Base-by-base conservation (phyloP, 2,329 filamentous ascomycete genomes). In the Aspergillus spinulosporus region DNA sequence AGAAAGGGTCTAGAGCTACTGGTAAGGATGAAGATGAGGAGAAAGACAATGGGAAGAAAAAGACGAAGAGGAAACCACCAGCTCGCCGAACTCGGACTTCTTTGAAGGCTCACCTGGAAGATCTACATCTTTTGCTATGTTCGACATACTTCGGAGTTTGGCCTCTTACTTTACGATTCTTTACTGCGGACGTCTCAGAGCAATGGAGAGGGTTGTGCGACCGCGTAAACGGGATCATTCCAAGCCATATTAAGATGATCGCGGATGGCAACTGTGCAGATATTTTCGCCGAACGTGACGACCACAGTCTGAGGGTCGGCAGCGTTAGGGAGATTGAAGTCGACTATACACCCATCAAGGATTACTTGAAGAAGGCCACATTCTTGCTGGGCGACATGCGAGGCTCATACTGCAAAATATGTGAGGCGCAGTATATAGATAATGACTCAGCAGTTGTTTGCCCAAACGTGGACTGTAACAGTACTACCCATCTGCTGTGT, bases 141-240 rank as follows among this genome's bases (percentile, higher is more conserved):
- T 89, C 92, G 2, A 82, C 84, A 2, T 94, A 90, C 71, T 97
- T 97, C 69, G 77, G 80, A 12, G 79, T 86, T 45, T 96, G 92
- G 93, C 93, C 93, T 15, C 78, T 99, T 52, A 83, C 83, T 52
- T 70, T 97, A 46, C 86, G 89, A 26, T 93, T 97, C 72, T 93
- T 96, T 63, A 80, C 80, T 2, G 75, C 78, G 2, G 89, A 93
- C 57, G 86, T 90, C 0, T 82, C 88, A 64, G 75, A 75, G 15
- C 80, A 82, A 1, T 97, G 93, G 93, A 70, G 80, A 14, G 78
- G 73, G 48, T 86, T 83, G 78, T 80, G 79, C 44, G 73, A 77
- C 2, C 72, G 78, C 1, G 78, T 81, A 2, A 71, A 79, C 48
- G 78, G 80, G 48, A 68, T 76, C 31, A 64, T 85, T 9, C 76